phyloP scores from a whole-genome alignment of 257 asterid genomes.

The Solanum commersonii region DNA sequence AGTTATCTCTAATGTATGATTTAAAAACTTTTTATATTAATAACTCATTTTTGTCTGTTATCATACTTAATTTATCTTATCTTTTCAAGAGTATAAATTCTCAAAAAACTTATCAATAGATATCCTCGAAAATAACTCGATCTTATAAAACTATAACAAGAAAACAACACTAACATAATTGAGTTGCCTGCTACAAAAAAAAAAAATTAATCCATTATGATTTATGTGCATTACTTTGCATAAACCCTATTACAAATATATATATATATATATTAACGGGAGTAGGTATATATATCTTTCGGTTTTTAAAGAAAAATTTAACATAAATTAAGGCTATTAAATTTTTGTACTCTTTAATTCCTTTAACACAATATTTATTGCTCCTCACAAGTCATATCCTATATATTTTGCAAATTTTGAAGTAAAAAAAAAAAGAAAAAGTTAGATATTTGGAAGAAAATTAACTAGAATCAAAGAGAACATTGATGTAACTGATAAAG shows the following conservation, averaged over 20 bases:
- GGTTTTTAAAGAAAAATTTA: background rate
- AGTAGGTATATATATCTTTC: background rate
- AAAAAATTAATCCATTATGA: too few species aligned
- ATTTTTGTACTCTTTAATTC: background rate
- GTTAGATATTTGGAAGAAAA: background rate
- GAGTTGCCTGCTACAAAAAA: background rate
- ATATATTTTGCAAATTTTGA: background rate
- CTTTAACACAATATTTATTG: background rate
- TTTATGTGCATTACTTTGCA: background rate
- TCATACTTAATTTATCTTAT: too few species aligned
- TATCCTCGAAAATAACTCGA: too few species aligned
- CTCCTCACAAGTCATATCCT: background rate
- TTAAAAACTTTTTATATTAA: background rate
- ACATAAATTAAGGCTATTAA: background rate
- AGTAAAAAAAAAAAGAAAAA: background rate
- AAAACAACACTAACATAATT: background rate
- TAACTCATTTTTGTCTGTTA: background rate
- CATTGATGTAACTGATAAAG: accelerated
- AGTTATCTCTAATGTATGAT: background rate
- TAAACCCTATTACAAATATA: background rate
- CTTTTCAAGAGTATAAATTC: too few species aligned
- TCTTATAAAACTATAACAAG: background rate
- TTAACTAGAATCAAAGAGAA: accelerated
- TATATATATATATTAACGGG: background rate
- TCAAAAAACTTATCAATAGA: too few species aligned